Percentiles rank a stretch among this genome's conserved stretches.
Evolutionary conservation across 441 rosid genomes (phyloP).

Genomic region (Adansonia rubrostipa): DNA sequence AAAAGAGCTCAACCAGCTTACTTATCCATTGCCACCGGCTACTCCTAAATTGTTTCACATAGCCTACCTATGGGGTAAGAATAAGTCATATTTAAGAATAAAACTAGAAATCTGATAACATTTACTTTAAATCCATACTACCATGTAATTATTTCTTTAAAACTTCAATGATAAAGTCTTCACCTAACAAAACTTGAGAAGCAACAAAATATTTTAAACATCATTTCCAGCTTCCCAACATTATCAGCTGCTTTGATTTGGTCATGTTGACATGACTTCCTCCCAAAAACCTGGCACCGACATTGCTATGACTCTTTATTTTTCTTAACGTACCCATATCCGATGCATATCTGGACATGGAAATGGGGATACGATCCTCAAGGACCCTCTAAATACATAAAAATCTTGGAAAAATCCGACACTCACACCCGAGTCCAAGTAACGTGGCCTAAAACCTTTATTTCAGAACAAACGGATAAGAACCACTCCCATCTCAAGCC

Average conservation of each 20-base stretch:
- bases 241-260: not conserved
- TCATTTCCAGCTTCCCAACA: not conserved
- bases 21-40: not conserved
- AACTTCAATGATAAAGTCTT: constrained; percentile 3
- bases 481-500: not conserved
- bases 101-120: not conserved
- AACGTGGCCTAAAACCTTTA: too few relatives aligned
- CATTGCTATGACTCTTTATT: too few relatives aligned
- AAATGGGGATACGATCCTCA: too few relatives aligned
- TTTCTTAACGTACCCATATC: too few relatives aligned
- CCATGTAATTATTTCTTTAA: not conserved
- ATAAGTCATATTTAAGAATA: not conserved
- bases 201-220: not conserved
- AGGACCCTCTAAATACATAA: too few relatives aligned
- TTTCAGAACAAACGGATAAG: not conserved
- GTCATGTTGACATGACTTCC: constrained; percentile 5
- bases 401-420: too few relatives aligned
- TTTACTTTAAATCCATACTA: not conserved
- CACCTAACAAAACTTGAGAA: not conserved
- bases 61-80: not conserved
- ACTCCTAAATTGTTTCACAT: constrained; percentile 5
- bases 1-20: not conserved
- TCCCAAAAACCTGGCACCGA: not conserved
- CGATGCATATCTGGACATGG: too few relatives aligned
- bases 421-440: too few relatives aligned